A percentile compares a stretch with the other conserved stretches of the same genome.
These are phyloP conservation scores for Aspergillus sp. DNA, from an alignment of 2,329 filamentous ascomycete species.

Conservation along the genomic window DNA sequence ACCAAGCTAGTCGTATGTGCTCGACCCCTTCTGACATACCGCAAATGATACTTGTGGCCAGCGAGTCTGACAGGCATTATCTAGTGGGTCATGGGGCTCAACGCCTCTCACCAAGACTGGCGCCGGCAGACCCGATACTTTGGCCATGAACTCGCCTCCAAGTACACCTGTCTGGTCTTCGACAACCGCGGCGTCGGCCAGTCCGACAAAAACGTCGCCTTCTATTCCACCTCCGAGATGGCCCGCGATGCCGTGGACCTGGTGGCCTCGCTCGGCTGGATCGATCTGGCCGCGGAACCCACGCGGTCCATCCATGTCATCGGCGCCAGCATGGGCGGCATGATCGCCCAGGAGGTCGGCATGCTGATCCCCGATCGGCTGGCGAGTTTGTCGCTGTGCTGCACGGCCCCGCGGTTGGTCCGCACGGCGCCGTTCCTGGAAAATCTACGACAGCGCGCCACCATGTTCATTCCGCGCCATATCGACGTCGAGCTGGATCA, in stretches of 20 bases:
- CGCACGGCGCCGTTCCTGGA: slow-evolving; percentile 60
- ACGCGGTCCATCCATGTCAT: slow-evolving; percentile 64
- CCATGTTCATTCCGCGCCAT: slow-evolving; percentile 66
- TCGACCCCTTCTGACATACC: neutral
- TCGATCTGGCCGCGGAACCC: slow-evolving; percentile 28
- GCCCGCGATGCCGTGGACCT: slow-evolving; percentile 74
- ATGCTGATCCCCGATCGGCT: slow-evolving; percentile 45
- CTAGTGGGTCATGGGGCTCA: slow-evolving; percentile 80
- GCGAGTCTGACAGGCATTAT: neutral
- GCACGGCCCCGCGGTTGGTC: slow-evolving; percentile 61
- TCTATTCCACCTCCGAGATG: slow-evolving; percentile 85
- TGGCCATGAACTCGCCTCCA: slow-evolving; percentile 65
- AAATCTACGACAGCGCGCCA: slow-evolving; percentile 61
- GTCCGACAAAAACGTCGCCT: slow-evolving; percentile 71
- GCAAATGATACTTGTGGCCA: too few relatives aligned
- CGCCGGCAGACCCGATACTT: slow-evolving; percentile 82
- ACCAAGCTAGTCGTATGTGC: slow-evolving; percentile 68
- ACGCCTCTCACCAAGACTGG: slow-evolving; percentile 67
- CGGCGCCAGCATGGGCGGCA: slow-evolving; percentile 83
- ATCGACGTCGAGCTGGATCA: slow-evolving; percentile 65
- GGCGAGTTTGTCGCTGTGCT: slow-evolving; percentile 58
- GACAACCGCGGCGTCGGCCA: slow-evolving; percentile 85
- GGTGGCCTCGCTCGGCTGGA: slow-evolving; percentile 69
- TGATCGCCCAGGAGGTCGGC: slow-evolving; percentile 82
- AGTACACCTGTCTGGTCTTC: slow-evolving; percentile 72